Evolutionary conservation across 75 land plant genomes (phyloP).

Genomic region (Sequoiadendron giganteum): DNA sequence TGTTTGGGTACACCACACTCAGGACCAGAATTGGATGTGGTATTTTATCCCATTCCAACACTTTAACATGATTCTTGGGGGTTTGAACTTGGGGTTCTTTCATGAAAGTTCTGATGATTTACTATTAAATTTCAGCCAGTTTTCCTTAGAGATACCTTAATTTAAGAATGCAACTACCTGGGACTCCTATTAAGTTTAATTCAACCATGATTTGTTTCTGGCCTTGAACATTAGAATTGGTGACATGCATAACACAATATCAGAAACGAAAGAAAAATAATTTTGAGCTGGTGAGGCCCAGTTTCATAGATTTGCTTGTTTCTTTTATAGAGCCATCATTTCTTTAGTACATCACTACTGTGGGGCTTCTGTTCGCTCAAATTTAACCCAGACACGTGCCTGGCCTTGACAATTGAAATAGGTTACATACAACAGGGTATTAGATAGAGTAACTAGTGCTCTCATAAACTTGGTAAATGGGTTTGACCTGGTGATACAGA

Average conservation of each 20-base stretch:
- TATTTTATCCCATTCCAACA: neutral
- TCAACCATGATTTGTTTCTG: neutral
- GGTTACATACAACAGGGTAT: neutral
- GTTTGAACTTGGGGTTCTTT: neutral
- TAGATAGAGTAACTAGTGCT: neutral
- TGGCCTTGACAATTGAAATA: neutral
- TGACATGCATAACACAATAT: neutral
- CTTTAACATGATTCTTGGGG: neutral
- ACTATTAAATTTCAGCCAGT: neutral
- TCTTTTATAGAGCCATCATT: neutral
- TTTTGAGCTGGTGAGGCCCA: neutral
- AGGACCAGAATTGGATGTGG: neutral
- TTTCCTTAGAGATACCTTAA: neutral
- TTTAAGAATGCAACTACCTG: neutral
- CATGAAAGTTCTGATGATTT: neutral
- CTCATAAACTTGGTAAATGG: neutral
- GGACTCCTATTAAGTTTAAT: neutral
- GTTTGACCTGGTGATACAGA: neutral
- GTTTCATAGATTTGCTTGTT: neutral
- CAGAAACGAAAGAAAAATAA: neutral
- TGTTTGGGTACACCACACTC: neutral
- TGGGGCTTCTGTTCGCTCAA: neutral
- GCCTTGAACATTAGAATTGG: neutral
- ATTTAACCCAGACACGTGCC: neutral
- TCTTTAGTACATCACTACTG: neutral